Conservation (phyloP, 208 protist genomes). For the Wallacemonas sp. region DNA sequence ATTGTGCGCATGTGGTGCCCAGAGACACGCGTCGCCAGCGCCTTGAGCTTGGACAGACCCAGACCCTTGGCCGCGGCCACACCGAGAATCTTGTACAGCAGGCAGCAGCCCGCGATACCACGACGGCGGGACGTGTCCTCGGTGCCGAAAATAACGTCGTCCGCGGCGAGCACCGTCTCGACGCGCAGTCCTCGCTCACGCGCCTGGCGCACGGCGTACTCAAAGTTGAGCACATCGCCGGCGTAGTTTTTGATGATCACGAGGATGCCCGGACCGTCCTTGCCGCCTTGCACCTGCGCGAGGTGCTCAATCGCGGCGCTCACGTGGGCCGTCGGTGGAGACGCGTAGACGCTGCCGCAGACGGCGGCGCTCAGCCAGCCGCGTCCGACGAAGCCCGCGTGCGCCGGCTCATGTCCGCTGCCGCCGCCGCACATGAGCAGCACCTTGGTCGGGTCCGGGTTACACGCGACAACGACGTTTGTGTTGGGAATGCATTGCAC, state of each 20-base stretch:
- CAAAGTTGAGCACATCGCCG: conserved; percentile 91
- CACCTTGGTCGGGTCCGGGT: conserved; percentile 56
- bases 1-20: conserved; percentile 58
- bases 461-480: conserved; percentile 42
- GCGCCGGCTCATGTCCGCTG: conserved; percentile 88
- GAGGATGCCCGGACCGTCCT: conserved; percentile 60
- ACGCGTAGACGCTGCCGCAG: conserved; percentile 89
- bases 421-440: conserved; percentile 86
- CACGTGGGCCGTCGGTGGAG: conserved; percentile 66
- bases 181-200: conserved; percentile 48
- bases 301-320: conserved; percentile 81
- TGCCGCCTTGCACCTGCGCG: conserved; percentile 34
- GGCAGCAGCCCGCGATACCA: conserved; percentile 85
- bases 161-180: conserved; percentile 78
- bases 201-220: conserved; percentile 76
- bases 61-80: conserved; percentile 54
- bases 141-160: conserved; percentile 75
- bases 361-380: conserved; percentile 93
- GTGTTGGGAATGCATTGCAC: conserved; percentile 47
- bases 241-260: conserved; percentile 95
- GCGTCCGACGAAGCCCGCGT: conserved; percentile 80
- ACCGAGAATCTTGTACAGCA: conserved; percentile 90
- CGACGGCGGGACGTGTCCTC: conserved; percentile 41
- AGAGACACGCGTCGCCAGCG: conserved; percentile 44
- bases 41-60: conserved; percentile 51